These are phyloP conservation scores for Metschnikowia santaceciliae DNA, from an alignment of 805 yeast species.

Conservation along the genomic window DNA sequence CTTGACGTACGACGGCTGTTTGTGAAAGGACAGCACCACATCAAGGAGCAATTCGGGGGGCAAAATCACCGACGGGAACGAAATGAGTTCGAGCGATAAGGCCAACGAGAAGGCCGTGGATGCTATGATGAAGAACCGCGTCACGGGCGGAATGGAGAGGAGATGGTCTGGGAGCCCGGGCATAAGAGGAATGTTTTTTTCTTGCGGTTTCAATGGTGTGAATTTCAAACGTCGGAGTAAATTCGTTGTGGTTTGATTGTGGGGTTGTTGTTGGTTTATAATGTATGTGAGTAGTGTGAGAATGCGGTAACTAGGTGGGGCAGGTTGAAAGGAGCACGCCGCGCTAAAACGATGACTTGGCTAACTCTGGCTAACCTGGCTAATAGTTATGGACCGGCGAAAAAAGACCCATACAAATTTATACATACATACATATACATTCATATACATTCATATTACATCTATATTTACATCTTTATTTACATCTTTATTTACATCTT, in stretches of 20 bases:
- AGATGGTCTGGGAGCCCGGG: slow-evolving; percentile 14
- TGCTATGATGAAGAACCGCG: slow-evolving; percentile 50
- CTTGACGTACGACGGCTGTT: not conserved
- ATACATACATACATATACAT: no score
- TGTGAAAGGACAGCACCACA: slow-evolving; percentile 6
- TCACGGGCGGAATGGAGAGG: slow-evolving; percentile 53
- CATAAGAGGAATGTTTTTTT: slow-evolving; percentile 3
- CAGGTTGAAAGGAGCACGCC: not conserved
- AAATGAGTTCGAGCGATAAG: slow-evolving; percentile 19
- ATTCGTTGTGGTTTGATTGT: not conserved
- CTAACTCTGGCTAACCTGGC: no score
- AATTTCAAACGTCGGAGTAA: not conserved
- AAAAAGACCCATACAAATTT: not conserved
- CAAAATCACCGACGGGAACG: slow-evolving; percentile 12
- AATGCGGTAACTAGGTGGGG: no score
- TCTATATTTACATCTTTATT: no score
- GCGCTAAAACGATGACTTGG: not conserved
- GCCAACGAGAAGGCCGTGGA: slow-evolving; percentile 44
- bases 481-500: no score
- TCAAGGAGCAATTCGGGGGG: slow-evolving; percentile 4
- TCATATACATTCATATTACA: no score
- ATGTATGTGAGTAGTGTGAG: no score
- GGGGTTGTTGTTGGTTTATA: no score
- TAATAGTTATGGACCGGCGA: no score
- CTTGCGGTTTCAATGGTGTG: not conserved